Conservation (phyloP, 495 filamentous ascomycete species). For the Pseudomonodictys pantanalensis region DNA sequence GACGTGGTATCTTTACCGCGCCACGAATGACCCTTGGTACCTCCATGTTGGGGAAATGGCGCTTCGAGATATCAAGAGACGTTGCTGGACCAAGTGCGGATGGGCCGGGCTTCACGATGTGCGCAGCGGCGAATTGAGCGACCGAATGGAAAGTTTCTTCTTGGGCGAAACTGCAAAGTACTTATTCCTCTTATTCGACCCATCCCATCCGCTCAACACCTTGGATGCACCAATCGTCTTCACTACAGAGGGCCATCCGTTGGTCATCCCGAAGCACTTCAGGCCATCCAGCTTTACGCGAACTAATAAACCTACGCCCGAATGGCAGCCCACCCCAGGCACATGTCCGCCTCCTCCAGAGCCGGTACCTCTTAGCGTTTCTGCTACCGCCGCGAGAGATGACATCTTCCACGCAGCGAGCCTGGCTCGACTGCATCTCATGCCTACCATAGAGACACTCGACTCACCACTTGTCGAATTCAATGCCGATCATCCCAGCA, state of each 20-base stretch:
- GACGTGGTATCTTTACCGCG: slow-evolving; percentile 86
- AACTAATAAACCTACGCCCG: background rate
- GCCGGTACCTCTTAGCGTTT: slow-evolving; percentile 63
- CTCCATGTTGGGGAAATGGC: slow-evolving; percentile 95
- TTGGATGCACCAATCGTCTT: slow-evolving; percentile 88
- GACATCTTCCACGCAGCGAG: slow-evolving; percentile 91
- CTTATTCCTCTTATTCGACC: slow-evolving; percentile 83
- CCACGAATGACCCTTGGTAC: slow-evolving; percentile 96
- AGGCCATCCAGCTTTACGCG: background rate
- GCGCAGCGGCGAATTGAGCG: slow-evolving; percentile 77
- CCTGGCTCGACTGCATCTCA: slow-evolving; percentile 74
- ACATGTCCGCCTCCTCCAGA: slow-evolving; percentile 61
- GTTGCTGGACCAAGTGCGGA: slow-evolving; percentile 91
- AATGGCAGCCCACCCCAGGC: slow-evolving; percentile 22
- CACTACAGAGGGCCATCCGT: slow-evolving; percentile 90
- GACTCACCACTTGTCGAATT: slow-evolving; percentile 55
- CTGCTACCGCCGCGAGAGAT: slow-evolving; percentile 74
- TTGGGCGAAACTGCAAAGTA: slow-evolving; percentile 95
- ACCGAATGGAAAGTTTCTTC: slow-evolving; percentile 99
- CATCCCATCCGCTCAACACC: slow-evolving; percentile 80
- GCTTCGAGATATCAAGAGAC: slow-evolving; percentile 77
- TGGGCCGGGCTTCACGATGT: slow-evolving; percentile 97
- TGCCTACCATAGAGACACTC: slow-evolving; percentile 55
- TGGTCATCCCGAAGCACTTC: slow-evolving; percentile 65
- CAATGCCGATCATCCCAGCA: slow-evolving; percentile 52